Percentiles rank a stretch among this genome's conserved stretches.
phyloP scores from a whole-genome alignment of 2,329 filamentous ascomycete genomes.

The Cephalotrichum gorgonifer region DNA sequence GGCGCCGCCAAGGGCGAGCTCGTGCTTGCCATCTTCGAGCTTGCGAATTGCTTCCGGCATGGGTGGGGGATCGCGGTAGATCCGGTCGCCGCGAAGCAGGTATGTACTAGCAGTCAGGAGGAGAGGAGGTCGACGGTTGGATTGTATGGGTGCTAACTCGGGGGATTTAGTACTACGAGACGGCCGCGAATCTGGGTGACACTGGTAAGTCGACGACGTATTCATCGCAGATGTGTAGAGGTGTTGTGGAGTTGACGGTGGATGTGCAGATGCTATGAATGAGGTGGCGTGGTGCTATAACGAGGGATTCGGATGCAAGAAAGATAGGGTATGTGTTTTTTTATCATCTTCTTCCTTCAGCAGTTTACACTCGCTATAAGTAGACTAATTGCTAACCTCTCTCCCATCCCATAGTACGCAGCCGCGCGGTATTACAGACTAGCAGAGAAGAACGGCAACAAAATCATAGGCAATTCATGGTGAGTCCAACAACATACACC shows the following conservation, averaged over 20 bases:
- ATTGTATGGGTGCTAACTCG: background rate
- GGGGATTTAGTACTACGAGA: slow-evolving; percentile 75
- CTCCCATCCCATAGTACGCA: slow-evolving; percentile 44
- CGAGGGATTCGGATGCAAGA: slow-evolving; percentile 93
- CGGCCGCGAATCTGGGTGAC: slow-evolving; percentile 90
- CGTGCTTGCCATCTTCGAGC: slow-evolving; percentile 89
- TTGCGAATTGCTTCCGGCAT: slow-evolving; percentile 86
- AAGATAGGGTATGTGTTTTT: slow-evolving; percentile 79
- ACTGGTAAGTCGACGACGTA: slow-evolving; percentile 57
- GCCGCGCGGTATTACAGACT: slow-evolving; percentile 86
- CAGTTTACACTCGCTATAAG: no score
- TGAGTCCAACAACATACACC: slow-evolving; percentile 48
- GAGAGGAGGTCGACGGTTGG: background rate
- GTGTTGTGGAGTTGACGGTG: background rate
- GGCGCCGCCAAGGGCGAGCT: slow-evolving; percentile 93
- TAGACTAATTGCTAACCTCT: background rate
- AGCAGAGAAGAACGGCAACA: slow-evolving; percentile 80
- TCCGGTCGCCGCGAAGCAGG: slow-evolving; percentile 69
- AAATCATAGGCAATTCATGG: slow-evolving; percentile 91
- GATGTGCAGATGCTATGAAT: slow-evolving; percentile 79
- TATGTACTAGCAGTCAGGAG: slow-evolving; percentile 21
- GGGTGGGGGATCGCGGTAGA: slow-evolving; percentile 90
- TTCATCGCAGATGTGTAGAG: no score
- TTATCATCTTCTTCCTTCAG: background rate
- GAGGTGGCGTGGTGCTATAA: slow-evolving; percentile 93